These are phyloP conservation scores for Chaetomium sp. DNA, from an alignment of 2,329 filamentous ascomycete species.

Conservation along the genomic window DNA sequence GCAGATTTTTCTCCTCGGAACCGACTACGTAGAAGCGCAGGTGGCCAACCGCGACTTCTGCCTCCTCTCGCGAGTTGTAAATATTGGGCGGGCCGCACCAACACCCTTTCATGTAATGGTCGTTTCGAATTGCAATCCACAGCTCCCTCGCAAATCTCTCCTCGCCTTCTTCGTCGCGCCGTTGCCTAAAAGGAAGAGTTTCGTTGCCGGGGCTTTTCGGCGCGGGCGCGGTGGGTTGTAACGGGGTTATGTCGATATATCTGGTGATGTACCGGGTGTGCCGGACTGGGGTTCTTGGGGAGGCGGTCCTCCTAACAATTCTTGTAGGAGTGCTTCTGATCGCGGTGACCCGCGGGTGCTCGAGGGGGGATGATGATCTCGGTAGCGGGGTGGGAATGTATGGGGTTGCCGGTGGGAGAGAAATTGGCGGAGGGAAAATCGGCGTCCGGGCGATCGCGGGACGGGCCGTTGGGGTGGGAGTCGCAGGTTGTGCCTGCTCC, in stretches of 20 bases:
- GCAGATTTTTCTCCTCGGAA: slow-evolving; percentile 24
- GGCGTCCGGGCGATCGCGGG: slow-evolving; percentile 9
- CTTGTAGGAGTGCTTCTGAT: slow-evolving; percentile 14
- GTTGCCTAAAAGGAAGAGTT: slow-evolving; percentile 22
- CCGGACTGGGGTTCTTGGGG: slow-evolving; percentile 11
- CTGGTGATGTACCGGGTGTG: slow-evolving; percentile 15
- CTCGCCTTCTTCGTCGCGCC: slow-evolving; percentile 28
- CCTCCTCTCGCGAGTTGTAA: slow-evolving; percentile 34
- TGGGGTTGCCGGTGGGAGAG: slow-evolving; percentile 17
- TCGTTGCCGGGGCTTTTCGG: slow-evolving; percentile 25
- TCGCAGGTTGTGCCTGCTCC: slow-evolving; percentile 18
- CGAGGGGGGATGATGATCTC: slow-evolving; percentile 15
- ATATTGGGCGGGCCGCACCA: slow-evolving; percentile 32
- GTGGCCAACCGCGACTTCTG: slow-evolving; percentile 30
- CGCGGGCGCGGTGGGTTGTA: not conserved
- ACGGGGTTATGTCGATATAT: slow-evolving; percentile 17
- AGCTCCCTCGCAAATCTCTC: slow-evolving; percentile 32
- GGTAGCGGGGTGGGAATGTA: slow-evolving; percentile 8
- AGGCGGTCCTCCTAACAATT: slow-evolving; percentile 11
- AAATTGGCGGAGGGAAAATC: slow-evolving; percentile 24
- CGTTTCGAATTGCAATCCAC: slow-evolving; percentile 33
- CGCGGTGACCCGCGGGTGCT: slow-evolving; percentile 19
- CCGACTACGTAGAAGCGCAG: slow-evolving; percentile 34
- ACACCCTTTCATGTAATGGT: slow-evolving; percentile 33
- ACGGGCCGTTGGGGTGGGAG: slow-evolving; percentile 6